phyloP scores from a whole-genome alignment of 1,284 basidiomycete species.

The Lentinula novae-zelandiae region DNA sequence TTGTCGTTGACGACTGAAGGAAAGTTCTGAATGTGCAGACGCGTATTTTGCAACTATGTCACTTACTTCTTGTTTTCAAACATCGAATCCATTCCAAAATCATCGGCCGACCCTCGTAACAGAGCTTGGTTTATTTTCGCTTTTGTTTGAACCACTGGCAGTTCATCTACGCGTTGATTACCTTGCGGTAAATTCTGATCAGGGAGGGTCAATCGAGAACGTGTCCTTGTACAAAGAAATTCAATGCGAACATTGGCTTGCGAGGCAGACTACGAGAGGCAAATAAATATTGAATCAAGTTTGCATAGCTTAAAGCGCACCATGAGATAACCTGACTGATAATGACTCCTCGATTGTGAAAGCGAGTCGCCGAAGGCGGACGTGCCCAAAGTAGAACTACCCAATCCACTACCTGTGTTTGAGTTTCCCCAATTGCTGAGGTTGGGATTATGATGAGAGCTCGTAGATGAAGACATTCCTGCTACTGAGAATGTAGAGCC shows the following conservation, averaged over 20 bases:
- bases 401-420: neutral
- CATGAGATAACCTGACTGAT: conserved; percentile 75
- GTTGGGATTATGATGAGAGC: conserved; percentile 14
- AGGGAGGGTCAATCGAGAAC: conserved; percentile 9
- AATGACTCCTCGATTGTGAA: conserved; percentile 65
- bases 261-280: conserved; percentile 45
- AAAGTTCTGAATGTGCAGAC: conserved; percentile 12
- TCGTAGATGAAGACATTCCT: conserved; percentile 19
- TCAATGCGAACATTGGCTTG: conserved; percentile 46
- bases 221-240: neutral
- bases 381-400: neutral
- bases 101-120: conserved; percentile 54
- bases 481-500: conserved; percentile 17
- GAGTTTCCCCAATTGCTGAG: conserved; percentile 18
- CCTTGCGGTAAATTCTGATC: conserved; percentile 49
- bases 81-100: conserved; percentile 79
- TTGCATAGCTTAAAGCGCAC: conserved; percentile 30
- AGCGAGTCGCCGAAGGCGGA: conserved; percentile 49
- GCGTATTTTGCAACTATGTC: neutral
- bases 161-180: conserved; percentile 61
- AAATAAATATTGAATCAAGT: neutral
- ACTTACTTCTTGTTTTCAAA: conserved; percentile 64
- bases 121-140: conserved; percentile 71
- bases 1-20: conserved; percentile 47
- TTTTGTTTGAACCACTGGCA: conserved; percentile 68